Evolutionary conservation across 805 yeast genomes (phyloP), one percentile per base, ranked within the genome.

Genomic region (Metschnikowia amazonensis): DNA sequence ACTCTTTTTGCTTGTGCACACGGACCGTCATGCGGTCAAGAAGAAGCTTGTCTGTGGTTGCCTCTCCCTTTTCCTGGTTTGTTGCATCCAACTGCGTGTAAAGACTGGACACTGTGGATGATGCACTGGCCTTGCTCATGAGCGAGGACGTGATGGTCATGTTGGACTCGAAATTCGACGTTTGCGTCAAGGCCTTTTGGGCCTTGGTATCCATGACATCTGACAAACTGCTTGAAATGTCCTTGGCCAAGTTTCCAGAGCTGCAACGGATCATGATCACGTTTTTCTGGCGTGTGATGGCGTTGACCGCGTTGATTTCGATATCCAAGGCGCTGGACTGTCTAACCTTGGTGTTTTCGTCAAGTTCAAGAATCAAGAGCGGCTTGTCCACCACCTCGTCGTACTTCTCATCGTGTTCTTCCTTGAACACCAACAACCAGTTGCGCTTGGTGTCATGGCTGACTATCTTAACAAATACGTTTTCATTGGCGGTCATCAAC

Each of bases 391-490:
- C 47, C 9, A 58, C 53, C 45, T 67, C 72, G 16, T 58, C 52
- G 39, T 53, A 52, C 30, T 56, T 55, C 14, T 52, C 62, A 42
- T 65, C 73, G 43, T 43, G 57, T 32, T 65, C 72, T 52, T 71
- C 75, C 52, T 69, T 68, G 56, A 71, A 71, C 1, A 67, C 58
- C 37, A 71, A 56, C 42, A 71, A 45, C 75, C 75, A 71, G 35
- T 67, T 55, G 50, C 61, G 58, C 40, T 56, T 52, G 37, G 57
- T 42, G n/a, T 61, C 61, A 44, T 69, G 63, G 51, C 69, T 69
- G 5, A 60, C 73, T n/a, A 71, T 60, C 50, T 70, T 70, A 31
- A 66, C 44, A 49, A 69, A 71, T 2, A 71, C 47, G 25, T 56
- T 63, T 30, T 69, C 72, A 43, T 58, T 62, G 9, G 64, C 53